Evolutionary conservation across 1,284 basidiomycete genomes (phyloP).

Genomic region (Pisolithus thermaeus): DNA sequence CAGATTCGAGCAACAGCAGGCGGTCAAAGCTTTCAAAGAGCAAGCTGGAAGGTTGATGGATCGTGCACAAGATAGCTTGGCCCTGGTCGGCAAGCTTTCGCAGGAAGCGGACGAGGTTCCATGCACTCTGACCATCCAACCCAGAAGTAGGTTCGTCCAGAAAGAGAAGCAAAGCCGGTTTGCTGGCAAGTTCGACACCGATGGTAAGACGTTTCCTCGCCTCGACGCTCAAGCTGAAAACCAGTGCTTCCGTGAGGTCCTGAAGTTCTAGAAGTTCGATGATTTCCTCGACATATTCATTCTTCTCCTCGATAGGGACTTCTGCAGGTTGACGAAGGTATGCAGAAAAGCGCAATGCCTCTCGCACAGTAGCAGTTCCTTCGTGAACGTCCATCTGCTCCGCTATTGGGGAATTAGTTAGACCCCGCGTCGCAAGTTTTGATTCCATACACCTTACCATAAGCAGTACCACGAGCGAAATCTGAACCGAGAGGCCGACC

Average conservation of each 20-base stretch:
- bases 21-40: slow-evolving; percentile 76
- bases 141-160: slow-evolving; percentile 61
- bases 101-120: slow-evolving; percentile 80
- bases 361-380: slow-evolving; percentile 79
- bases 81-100: slow-evolving; percentile 82
- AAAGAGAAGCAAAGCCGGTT: slow-evolving; percentile 79
- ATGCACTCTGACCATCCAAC: slow-evolving; percentile 80
- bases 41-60: slow-evolving; percentile 69
- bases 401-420: slow-evolving; percentile 36
- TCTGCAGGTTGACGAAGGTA: slow-evolving; percentile 80
- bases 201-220: slow-evolving; percentile 85
- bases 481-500: slow-evolving; percentile 69
- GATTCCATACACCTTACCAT: slow-evolving; percentile 40
- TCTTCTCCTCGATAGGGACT: slow-evolving; percentile 73
- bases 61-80: slow-evolving; percentile 72
- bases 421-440: slow-evolving; percentile 16
- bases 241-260: slow-evolving; percentile 57
- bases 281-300: slow-evolving; percentile 74
- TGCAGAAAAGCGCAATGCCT: slow-evolving; percentile 87
- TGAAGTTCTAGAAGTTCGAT: slow-evolving; percentile 67
- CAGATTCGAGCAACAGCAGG: slow-evolving; percentile 57
- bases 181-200: slow-evolving; percentile 83
- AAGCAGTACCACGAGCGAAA: slow-evolving; percentile 75
- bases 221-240: slow-evolving; percentile 64
- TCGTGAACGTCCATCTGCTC: slow-evolving; percentile 90